Evolutionary conservation across 805 yeast species (phyloP).

Genomic region (Schizosaccharomyces lindneri): DNA sequence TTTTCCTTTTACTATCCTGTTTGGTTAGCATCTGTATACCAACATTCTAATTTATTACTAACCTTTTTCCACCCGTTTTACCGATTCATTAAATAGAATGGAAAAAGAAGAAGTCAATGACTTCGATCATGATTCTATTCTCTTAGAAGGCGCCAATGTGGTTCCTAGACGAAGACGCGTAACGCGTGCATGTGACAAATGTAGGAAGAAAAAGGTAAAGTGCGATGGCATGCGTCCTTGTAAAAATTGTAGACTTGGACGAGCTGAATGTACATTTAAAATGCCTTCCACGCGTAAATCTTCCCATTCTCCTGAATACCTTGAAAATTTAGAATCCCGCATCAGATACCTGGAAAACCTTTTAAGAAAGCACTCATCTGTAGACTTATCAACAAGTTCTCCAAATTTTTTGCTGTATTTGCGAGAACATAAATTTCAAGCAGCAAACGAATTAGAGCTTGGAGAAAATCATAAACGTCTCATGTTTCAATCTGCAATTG

Average conservation of each 20-base stretch:
- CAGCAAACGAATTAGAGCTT: background rate
- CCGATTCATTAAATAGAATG: background rate
- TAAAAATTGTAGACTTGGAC: conserved; percentile 57
- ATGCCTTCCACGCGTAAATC: background rate
- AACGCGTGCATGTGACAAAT: conserved; percentile 45
- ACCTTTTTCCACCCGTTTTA: background rate
- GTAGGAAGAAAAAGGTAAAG: conserved; percentile 43
- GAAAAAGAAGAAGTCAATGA: background rate
- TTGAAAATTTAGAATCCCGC: background rate
- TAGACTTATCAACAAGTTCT: background rate
- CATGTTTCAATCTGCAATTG: background rate
- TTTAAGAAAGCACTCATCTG: background rate
- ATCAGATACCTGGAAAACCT: background rate
- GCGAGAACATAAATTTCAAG: background rate
- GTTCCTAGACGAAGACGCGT: conserved; percentile 20
- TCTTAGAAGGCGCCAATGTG: background rate
- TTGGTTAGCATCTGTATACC: background rate
- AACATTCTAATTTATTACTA: background rate
- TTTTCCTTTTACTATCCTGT: background rate
- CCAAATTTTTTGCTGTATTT: background rate
- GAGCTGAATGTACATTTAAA: conserved; percentile 17
- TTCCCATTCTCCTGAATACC: background rate
- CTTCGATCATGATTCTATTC: background rate
- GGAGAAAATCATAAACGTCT: background rate
- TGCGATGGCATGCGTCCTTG: conserved; percentile 60